Percentiles rank a stretch among this genome's conserved stretches.
phyloP scores from a whole-genome alignment of 2,329 filamentous ascomycete genomes.

The Leptographium galeiforme region DNA sequence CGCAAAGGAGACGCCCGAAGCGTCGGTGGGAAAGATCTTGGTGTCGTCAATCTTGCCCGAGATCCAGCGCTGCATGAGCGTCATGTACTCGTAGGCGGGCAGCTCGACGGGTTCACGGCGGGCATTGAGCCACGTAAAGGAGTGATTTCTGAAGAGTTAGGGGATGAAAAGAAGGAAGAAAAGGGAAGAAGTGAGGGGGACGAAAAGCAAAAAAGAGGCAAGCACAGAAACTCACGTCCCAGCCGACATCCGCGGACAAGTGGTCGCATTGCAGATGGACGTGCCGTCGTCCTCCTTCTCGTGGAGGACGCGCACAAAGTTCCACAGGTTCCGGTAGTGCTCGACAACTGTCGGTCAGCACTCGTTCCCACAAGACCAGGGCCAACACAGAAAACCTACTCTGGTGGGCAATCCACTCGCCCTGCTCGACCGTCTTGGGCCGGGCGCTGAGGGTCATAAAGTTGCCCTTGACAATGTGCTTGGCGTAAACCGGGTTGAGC shows the following conservation, averaged over 20 bases:
- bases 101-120: constrained; percentile 81
- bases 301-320: constrained; percentile 79
- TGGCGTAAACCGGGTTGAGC: constrained; percentile 62
- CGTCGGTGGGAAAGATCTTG: constrained; percentile 80
- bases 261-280: constrained; percentile 70
- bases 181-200: too few relatives aligned
- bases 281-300: constrained; percentile 67
- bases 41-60: constrained; percentile 88
- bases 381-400: constrained; percentile 34
- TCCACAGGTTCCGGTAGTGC: constrained; percentile 78
- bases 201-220: neutral
- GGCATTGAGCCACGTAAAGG: constrained; percentile 91
- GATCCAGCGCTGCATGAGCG: constrained; percentile 94
- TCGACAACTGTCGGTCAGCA: constrained; percentile 57
- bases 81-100: constrained; percentile 85
- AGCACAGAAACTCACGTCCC: constrained; percentile 52
- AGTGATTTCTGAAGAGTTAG: constrained; percentile 52
- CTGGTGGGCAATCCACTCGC: constrained; percentile 93
- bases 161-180: too few relatives aligned
- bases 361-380: neutral
- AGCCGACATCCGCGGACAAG: constrained; percentile 87
- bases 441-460: constrained; percentile 91
- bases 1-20: constrained; percentile 53
- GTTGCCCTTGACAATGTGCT: constrained; percentile 90
- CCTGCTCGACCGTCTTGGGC: constrained; percentile 84